Evolutionary conservation across 768 basidiomycete genomes (phyloP), one percentile per base, ranked within the genome.

Genomic region (Xerocomus spinulosus): DNA sequence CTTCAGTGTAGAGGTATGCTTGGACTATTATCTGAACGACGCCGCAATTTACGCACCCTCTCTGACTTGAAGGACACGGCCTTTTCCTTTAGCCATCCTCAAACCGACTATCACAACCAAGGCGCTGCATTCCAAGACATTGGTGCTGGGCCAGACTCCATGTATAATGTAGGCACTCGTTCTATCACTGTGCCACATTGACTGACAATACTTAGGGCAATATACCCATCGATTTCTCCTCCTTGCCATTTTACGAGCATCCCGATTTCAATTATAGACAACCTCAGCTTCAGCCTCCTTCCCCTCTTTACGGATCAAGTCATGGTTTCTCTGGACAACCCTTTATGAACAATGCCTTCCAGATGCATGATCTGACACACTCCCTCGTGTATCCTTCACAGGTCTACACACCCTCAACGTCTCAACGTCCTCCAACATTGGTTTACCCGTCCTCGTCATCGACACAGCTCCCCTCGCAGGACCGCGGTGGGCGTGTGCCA

Each of bases 1-100:
- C 40, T 18, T 57, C 15, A 41, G 50, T 15, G n/a, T 9, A 3
- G 39, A 48, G 52, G 58, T 57, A 17, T 28, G 38, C 28, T 25
- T 25, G 26, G 34, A 36, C 57, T 49, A 59, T 39, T 42, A n/a
- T 14, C 28, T 36, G 9, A 6, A 38, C 12, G 23, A 34, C n/a
- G 7, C 34, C 7, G 3, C 23, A 10, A 17, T 28, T 56, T 2
- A 48, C 23, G 1, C n/a, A 12, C 33, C 29, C n/a, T 30, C 42
- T 42, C 30, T 14, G 13, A 24, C 38, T 21, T 37, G 15, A 35
- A 63, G 61, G 53, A 40, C 17, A 35, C 15, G 32, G 30, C 17
- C 21, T 42, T 48, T 28, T 0, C 41, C 12, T 6, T 30, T n/a
- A 12, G 29, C 35, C 17, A 28, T 9, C 21, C 46, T 32, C 35